A percentile compares a stretch with the other conserved stretches of the same genome.
Conservation (phyloP, 1,139 yeast genomes). For the Kluyveromyces sp. region DNA sequence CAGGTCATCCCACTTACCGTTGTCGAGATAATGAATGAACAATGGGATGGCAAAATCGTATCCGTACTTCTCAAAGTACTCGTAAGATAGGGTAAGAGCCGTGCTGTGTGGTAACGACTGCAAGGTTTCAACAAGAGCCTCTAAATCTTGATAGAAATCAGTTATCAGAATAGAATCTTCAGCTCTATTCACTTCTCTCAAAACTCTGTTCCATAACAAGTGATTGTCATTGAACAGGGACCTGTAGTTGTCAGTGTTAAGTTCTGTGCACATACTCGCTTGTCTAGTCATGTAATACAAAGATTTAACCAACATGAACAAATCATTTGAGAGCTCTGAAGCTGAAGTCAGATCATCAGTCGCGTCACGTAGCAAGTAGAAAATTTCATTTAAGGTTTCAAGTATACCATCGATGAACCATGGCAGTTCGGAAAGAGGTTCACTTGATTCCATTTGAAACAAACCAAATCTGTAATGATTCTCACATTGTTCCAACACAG, state of each 20-base stretch:
- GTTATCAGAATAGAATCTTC: conserved; percentile 56
- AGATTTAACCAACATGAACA: conserved; percentile 31
- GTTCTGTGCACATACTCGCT: conserved; percentile 24
- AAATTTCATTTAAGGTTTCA: conserved; percentile 26
- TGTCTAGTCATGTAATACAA: conserved; percentile 34
- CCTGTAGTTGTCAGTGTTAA: conserved; percentile 19
- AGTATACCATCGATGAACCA: conserved; percentile 32
- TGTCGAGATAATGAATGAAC: conserved; percentile 51
- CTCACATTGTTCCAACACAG: conserved; percentile 39
- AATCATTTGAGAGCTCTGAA: conserved; percentile 14
- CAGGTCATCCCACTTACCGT: conserved; percentile 48
- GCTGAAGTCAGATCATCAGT: conserved; percentile 6
- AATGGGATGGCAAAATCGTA: conserved; percentile 63
- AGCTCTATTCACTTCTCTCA: conserved; percentile 43
- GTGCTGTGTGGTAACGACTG: conserved; percentile 43
- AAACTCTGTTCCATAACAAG: conserved; percentile 46
- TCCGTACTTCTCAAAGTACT: conserved; percentile 56
- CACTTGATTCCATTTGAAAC: conserved; percentile 24
- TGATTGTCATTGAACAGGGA: conserved; percentile 27
- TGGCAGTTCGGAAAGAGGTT: conserved; percentile 27
- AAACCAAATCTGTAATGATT: conserved; percentile 32
- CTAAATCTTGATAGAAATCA: conserved; percentile 59
- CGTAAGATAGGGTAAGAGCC: conserved; percentile 39
- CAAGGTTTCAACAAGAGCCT: conserved; percentile 57
- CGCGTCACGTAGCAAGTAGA: conserved; percentile 25